Conservation (phyloP, 2,329 filamentous ascomycete genomes). For the Aspergillus tubingensis region DNA sequence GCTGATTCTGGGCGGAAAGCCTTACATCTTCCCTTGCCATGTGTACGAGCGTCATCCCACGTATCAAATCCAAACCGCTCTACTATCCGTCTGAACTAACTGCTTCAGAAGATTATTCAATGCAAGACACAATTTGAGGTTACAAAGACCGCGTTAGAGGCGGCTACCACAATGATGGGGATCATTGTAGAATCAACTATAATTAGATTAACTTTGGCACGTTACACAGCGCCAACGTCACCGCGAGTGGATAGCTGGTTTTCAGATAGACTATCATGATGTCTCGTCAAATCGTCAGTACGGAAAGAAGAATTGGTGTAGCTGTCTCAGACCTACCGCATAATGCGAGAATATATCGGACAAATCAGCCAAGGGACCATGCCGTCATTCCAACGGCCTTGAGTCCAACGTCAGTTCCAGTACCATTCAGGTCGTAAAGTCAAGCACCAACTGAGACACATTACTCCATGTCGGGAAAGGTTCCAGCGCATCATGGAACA, state of each 20-base stretch:
- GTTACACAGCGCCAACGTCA: not conserved
- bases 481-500: not conserved
- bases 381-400: not conserved
- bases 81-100: not conserved
- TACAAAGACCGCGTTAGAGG: not conserved
- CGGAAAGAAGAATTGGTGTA: not conserved
- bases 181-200: not conserved
- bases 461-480: not conserved
- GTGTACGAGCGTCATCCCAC: not conserved
- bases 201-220: not conserved
- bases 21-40: not conserved
- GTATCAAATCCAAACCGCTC: not conserved
- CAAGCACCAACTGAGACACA: not conserved
- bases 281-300: not conserved
- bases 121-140: not conserved
- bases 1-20: not conserved
- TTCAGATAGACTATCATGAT: too few species aligned
- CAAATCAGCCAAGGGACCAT: not conserved
- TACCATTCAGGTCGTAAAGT: not conserved
- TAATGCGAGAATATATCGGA: not conserved
- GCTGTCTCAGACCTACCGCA: not conserved
- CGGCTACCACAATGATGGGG: not conserved
- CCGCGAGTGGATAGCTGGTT: not conserved
- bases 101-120: not conserved
- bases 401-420: not conserved